These are phyloP conservation scores for Starmerella riodocensis DNA, from an alignment of 805 yeast genomes.

Conservation along the genomic window DNA sequence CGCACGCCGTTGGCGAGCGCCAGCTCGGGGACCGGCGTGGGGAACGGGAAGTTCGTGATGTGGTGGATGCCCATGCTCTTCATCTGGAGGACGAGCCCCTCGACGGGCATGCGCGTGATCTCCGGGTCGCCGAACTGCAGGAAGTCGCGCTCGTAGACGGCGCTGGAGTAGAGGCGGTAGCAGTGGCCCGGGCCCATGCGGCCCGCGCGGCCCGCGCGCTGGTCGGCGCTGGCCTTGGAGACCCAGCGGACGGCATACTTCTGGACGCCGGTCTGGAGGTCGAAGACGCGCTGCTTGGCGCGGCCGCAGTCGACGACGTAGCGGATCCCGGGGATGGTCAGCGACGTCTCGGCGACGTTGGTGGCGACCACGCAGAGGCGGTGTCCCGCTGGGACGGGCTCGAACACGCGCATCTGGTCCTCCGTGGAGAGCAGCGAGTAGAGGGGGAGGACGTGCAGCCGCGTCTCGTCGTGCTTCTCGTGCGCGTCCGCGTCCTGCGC, in stretches of 20 bases:
- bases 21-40: constrained; percentile 70
- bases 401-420: constrained; percentile 88
- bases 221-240: constrained; percentile 90
- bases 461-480: constrained; percentile 38
- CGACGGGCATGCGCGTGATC: constrained; percentile 88
- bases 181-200: constrained; percentile 99
- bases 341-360: constrained; percentile 93
- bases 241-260: constrained; percentile 85
- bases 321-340: constrained; percentile 89
- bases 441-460: constrained; percentile 79
- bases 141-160: constrained; percentile 79
- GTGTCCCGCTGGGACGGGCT: constrained; percentile 70
- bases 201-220: constrained; percentile 94
- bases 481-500: constrained; percentile 47
- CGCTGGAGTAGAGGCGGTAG: constrained; percentile 83
- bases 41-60: constrained; percentile 85
- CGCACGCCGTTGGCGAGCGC: constrained; percentile 54
- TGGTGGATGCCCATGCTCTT: constrained; percentile 93
- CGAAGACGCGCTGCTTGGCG: constrained; percentile 72
- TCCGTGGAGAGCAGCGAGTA: constrained; percentile 87
- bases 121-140: constrained; percentile 77
- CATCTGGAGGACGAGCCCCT: constrained; percentile 90
- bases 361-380: constrained; percentile 90
- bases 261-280: constrained; percentile 79
- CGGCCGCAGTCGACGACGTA: constrained; percentile 95